Percentiles rank a stretch among this genome's conserved stretches.
Evolutionary conservation across 2,329 filamentous ascomycete species (phyloP).

Genomic region (Pseudogymnoascus sp.): DNA sequence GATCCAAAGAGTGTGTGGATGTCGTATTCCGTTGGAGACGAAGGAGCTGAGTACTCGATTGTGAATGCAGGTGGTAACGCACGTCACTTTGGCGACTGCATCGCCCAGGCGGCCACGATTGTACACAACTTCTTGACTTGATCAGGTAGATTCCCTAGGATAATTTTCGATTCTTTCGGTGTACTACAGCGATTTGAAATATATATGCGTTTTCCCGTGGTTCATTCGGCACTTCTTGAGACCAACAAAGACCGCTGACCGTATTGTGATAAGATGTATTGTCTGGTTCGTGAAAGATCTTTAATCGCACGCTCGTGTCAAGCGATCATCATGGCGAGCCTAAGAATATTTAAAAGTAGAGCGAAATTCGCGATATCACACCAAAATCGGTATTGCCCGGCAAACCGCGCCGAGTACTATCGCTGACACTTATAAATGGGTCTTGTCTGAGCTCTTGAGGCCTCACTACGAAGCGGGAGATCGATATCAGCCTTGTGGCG

Average conservation of each 20-base stretch:
- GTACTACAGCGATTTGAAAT: background rate
- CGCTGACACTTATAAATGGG: too few species aligned
- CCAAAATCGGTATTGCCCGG: too few species aligned
- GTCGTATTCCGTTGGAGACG: constrained; percentile 7
- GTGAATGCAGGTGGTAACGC: background rate
- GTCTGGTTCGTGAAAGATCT: background rate
- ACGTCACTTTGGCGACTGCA: background rate
- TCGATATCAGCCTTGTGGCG: too few species aligned
- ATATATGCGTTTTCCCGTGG: background rate
- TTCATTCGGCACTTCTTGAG: background rate
- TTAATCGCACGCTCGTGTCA: background rate
- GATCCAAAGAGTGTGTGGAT: constrained; percentile 9
- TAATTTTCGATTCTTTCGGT: background rate
- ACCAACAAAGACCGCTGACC: background rate
- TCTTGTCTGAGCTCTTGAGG: too few species aligned
- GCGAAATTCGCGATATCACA: too few species aligned
- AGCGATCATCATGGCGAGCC: background rate
- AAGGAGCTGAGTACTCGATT: background rate
- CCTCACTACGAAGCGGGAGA: too few species aligned
- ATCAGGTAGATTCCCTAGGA: background rate
- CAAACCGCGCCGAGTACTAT: too few species aligned
- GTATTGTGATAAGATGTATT: background rate
- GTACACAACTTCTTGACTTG: background rate
- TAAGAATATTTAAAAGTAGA: too few species aligned
- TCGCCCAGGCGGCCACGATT: background rate